phyloP scores from a whole-genome alignment of 352 stramenopile genomes.

The Hyaloperonospora brassicae region DNA sequence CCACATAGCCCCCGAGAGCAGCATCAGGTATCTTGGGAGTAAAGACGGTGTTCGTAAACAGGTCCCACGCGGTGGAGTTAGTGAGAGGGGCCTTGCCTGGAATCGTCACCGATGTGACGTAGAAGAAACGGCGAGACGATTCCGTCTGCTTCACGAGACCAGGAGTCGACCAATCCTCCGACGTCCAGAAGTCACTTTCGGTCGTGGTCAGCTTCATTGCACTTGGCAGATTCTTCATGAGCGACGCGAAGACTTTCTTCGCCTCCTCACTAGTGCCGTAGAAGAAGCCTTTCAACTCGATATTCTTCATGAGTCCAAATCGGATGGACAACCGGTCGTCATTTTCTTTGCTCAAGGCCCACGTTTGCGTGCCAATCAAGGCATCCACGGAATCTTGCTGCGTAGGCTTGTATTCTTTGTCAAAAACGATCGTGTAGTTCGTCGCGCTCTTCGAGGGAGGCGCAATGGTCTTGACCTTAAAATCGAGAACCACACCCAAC shows the following conservation, averaged over 20 bases:
- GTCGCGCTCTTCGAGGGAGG: constrained; percentile 9
- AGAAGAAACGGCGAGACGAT: constrained; percentile 22
- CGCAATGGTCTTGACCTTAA: constrained; percentile 18
- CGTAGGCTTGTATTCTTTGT: constrained; percentile 10
- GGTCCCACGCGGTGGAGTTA: constrained; percentile 15
- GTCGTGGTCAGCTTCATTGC: constrained; percentile 17
- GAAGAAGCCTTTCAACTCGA: constrained; percentile 15
- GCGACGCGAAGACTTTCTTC: constrained; percentile 7
- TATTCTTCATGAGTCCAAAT: constrained; percentile 16
- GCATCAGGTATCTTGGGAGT: constrained; percentile 16
- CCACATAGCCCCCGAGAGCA: constrained; percentile 15
- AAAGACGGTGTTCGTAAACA: constrained; percentile 14
- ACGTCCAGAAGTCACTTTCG: constrained; percentile 18
- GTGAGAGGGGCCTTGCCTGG: constrained; percentile 10
- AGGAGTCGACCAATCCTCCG: constrained; percentile 13
- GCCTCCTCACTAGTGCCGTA: constrained; percentile 8
- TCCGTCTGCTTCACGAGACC: constrained; percentile 13
- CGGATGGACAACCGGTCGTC: constrained; percentile 23
- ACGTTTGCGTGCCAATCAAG: constrained; percentile 18
- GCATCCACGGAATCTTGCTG: constrained; percentile 23
- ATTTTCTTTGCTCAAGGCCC: constrained; percentile 20
- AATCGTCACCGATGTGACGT: constrained; percentile 25
- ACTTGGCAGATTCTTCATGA: constrained; percentile 14
- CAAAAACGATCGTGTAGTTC: constrained; percentile 20
- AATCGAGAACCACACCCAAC: constrained; percentile 19